Conservation (phyloP, 371 early-diverging fungal genomes). For the Chytridium lagenaria region DNA sequence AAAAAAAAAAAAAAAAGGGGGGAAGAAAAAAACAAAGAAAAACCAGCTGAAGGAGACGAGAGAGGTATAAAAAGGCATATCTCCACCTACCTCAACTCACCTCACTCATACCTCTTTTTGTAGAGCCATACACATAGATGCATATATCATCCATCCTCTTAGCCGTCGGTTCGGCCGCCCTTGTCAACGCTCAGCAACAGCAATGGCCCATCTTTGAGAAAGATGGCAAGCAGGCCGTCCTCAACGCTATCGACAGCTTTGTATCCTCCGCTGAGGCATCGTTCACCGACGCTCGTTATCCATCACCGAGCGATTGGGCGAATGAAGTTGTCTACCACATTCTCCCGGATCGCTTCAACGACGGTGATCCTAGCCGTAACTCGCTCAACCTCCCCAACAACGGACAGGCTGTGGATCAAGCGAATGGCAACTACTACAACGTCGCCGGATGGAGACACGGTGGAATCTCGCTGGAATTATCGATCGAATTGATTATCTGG, state of each 20-base stretch:
- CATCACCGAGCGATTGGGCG: slow-evolving; percentile 12
- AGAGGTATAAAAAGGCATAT: neutral
- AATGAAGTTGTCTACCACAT: slow-evolving; percentile 22
- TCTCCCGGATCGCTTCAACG: slow-evolving; percentile 19
- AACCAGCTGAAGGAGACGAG: neutral
- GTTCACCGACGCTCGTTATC: neutral
- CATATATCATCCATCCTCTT: neutral
- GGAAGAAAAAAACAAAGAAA: neutral
- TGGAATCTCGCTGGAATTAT: slow-evolving; percentile 24
- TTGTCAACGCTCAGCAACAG: neutral
- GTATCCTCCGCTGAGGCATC: neutral
- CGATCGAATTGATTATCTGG: slow-evolving; percentile 16
- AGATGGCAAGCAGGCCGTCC: slow-evolving; percentile 18
- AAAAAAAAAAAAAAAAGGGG: neutral
- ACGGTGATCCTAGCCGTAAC: slow-evolving; percentile 10
- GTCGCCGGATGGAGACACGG: slow-evolving; percentile 16
- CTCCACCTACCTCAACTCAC: neutral
- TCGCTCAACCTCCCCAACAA: slow-evolving; percentile 5
- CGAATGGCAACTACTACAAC: slow-evolving; percentile 5
- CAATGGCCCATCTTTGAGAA: slow-evolving; percentile 12
- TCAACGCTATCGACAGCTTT: slow-evolving; percentile 4
- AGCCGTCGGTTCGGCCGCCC: neutral
- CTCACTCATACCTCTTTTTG: neutral
- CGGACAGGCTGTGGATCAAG: slow-evolving; percentile 10
- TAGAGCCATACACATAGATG: neutral